These are phyloP conservation scores for Lentinula sp. DNA, from an alignment of 768 basidiomycete genomes.

Conservation along the genomic window DNA sequence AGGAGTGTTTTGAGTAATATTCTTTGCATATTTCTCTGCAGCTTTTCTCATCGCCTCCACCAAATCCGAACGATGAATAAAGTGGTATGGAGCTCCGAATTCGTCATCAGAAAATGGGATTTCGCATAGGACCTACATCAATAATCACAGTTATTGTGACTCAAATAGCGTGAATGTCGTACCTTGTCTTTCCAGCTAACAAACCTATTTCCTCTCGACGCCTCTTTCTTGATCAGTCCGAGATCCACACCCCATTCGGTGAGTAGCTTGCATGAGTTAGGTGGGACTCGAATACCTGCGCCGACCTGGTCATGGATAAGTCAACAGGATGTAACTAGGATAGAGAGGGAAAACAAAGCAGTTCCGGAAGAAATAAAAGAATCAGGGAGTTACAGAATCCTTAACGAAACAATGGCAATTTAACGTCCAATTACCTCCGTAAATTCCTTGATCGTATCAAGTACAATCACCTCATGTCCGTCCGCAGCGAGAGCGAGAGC, in stretches of 20 bases:
- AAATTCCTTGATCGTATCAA: slow-evolving; percentile 17
- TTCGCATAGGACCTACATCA: slow-evolving; percentile 16
- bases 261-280: slow-evolving; percentile 24
- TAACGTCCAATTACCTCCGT: not conserved
- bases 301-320: slow-evolving; percentile 22
- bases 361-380: not conserved
- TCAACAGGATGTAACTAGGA: too few species aligned
- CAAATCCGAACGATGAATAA: slow-evolving; percentile 26
- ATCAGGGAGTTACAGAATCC: too few species aligned
- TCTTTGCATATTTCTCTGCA: slow-evolving; percentile 17
- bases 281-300: slow-evolving; percentile 28
- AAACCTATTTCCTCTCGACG: slow-evolving; percentile 1
- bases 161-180: slow-evolving; percentile 14
- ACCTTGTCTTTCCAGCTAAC: slow-evolving; percentile 17
- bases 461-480: slow-evolving; percentile 21
- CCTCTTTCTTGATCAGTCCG: slow-evolving; percentile 16
- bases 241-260: slow-evolving; percentile 20
- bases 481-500: slow-evolving; percentile 22
- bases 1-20: slow-evolving; percentile 12
- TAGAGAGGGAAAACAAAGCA: not conserved
- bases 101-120: slow-evolving; percentile 21
- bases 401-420: not conserved
- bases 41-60: slow-evolving; percentile 18
- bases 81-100: slow-evolving; percentile 24
- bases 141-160: slow-evolving; percentile 15